Conservation (phyloP, 805 yeast species). For the Wickerhamiella alocasiicola region DNA sequence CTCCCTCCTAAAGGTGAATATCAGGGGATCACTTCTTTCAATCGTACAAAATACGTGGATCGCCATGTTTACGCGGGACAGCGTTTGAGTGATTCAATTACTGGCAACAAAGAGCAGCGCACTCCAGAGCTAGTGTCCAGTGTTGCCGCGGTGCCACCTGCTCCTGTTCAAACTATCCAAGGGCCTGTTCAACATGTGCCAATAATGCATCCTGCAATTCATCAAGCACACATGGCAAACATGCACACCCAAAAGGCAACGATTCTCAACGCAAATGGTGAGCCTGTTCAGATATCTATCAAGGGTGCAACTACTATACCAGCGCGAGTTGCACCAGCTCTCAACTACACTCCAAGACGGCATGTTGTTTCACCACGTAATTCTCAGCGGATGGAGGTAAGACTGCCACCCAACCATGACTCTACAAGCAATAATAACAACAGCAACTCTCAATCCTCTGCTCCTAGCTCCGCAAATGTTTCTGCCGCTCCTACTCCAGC, state of each 20-base stretch:
- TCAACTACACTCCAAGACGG: neutral
- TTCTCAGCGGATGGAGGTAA: constrained; percentile 5
- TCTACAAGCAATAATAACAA: too few species aligned
- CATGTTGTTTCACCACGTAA: constrained; percentile 1
- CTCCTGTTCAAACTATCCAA: neutral
- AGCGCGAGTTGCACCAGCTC: constrained; percentile 1
- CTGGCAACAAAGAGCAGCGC: neutral
- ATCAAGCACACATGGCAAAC: too few species aligned
- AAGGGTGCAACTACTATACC: neutral
- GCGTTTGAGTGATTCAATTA: neutral
- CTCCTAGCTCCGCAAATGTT: too few species aligned
- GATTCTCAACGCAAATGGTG: too few species aligned
- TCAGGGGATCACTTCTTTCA: neutral
- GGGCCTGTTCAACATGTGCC: too few species aligned
- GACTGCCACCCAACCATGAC: constrained; percentile 1
- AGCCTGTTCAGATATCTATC: neutral
- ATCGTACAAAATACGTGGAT: constrained; percentile 1
- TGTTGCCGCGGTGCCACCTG: neutral
- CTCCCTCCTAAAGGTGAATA: too few species aligned
- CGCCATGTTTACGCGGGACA: neutral
- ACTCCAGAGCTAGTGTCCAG: neutral
- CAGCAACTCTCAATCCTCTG: too few species aligned
- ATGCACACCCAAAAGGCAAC: too few species aligned
- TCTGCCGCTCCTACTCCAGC: neutral
- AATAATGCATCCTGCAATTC: too few species aligned